Evolutionary conservation across 225 moss, liverwort and hornwort species (phyloP).

Genomic region (Pseudoscleropodium purum): DNA sequence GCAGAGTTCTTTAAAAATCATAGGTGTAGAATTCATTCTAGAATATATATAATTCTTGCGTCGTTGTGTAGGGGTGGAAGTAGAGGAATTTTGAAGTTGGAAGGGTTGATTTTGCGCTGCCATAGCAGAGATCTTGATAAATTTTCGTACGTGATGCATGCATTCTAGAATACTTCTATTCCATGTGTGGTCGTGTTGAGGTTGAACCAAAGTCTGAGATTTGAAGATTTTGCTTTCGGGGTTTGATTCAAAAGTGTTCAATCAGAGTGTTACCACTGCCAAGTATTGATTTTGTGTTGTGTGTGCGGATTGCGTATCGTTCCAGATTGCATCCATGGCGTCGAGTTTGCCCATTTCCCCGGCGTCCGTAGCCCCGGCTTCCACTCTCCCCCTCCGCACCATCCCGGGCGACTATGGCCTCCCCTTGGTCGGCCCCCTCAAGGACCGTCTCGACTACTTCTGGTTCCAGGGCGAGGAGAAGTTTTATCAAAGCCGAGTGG

Average conservation of each 20-base stretch:
- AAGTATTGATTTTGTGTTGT: not conserved
- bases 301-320: not conserved
- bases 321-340: not conserved
- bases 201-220: not conserved
- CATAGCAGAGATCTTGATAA: not conserved
- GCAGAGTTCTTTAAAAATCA: no score
- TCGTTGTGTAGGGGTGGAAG: not conserved
- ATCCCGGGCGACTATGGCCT: constrained; percentile 48
- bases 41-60: not conserved
- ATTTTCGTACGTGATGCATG: not conserved
- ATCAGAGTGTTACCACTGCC: not conserved
- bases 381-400: constrained; percentile 23
- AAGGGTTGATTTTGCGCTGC: not conserved
- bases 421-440: constrained; percentile 30
- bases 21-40: not conserved
- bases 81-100: not conserved
- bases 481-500: constrained; percentile 39
- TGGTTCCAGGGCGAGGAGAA: constrained; percentile 45
- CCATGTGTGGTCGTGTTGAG: not conserved
- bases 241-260: not conserved
- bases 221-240: not conserved
- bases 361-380: not conserved
- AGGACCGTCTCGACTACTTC: constrained; percentile 52
- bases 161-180: not conserved
- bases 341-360: constrained; percentile 9